A percentile compares a stretch with the other conserved stretches of the same genome.
phyloP scores from a whole-genome alignment of 257 asterid genomes.

The Scutellaria galericulata region DNA sequence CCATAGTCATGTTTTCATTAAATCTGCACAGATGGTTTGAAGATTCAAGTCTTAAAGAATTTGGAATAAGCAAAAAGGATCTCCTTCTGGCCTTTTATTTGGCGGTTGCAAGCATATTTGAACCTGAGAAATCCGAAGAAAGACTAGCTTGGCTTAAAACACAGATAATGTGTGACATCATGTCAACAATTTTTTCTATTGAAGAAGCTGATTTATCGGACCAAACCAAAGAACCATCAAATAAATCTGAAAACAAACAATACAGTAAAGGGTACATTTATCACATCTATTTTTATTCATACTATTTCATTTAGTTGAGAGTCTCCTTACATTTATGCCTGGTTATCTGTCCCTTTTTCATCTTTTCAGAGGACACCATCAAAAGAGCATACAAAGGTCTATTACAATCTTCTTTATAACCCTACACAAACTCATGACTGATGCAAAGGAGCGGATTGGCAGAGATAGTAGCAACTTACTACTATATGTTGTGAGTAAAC shows the following conservation, averaged over 20 bases:
- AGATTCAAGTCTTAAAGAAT: constrained; percentile 25
- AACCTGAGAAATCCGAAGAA: constrained; percentile 41
- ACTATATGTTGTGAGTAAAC: constrained; percentile 27
- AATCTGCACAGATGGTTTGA: constrained; percentile 42
- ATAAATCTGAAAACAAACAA: background rate
- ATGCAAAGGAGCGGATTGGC: constrained; percentile 25
- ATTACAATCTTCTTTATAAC: constrained; percentile 29
- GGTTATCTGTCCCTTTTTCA: too few species aligned
- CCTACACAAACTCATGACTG: constrained; percentile 22
- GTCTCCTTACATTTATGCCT: too few species aligned
- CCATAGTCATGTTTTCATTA: background rate
- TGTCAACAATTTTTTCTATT: constrained; percentile 28
- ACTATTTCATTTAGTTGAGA: too few species aligned
- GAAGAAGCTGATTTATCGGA: background rate
- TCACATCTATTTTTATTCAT: too few species aligned
- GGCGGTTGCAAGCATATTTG: constrained; percentile 45
- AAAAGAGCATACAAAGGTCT: background rate
- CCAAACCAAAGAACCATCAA: constrained; percentile 16
- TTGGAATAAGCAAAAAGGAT: constrained; percentile 40
- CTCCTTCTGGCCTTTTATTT: constrained; percentile 38
- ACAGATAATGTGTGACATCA: constrained; percentile 22
- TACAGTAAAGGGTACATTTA: constrained; percentile 26
- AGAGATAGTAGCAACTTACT: constrained; percentile 28
- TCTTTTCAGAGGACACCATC: background rate
- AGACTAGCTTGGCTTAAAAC: constrained; percentile 51